Percentiles rank a stretch among this genome's conserved stretches.
Conservation (phyloP, 2,329 filamentous ascomycete genomes). For the Trichoderma afroharzianum region DNA sequence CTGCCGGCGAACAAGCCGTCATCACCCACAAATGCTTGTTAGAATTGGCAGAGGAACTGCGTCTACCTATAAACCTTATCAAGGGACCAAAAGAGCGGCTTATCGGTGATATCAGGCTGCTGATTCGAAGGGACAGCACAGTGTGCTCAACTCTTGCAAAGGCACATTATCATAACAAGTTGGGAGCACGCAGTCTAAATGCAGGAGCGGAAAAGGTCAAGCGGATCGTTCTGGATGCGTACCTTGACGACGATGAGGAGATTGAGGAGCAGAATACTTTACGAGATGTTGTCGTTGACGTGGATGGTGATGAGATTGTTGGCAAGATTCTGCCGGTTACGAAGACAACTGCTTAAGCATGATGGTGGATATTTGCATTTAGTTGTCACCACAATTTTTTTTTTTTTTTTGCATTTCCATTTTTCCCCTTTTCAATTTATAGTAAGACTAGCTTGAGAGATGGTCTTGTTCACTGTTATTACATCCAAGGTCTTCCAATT, state of each 20-base stretch:
- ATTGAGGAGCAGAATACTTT: neutral
- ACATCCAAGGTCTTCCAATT: neutral
- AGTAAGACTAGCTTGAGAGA: neutral
- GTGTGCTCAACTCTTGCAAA: conserved; percentile 10
- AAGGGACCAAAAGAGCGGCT: neutral
- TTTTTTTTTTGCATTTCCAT: too few species aligned
- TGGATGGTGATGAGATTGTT: neutral
- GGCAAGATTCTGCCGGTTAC: neutral
- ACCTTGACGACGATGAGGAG: conserved; percentile 12
- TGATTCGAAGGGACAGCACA: neutral
- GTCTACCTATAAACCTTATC: neutral
- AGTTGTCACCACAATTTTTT: neutral
- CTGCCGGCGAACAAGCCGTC: conserved; percentile 14
- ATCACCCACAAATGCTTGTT: conserved; percentile 16
- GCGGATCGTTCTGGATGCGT: conserved; percentile 5
- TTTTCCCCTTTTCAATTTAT: neutral
- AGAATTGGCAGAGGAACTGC: conserved; percentile 1
- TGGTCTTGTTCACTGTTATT: neutral
- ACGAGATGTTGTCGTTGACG: neutral
- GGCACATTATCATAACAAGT: neutral
- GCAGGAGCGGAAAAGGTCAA: conserved; percentile 8
- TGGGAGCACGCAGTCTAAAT: conserved; percentile 13
- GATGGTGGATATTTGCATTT: neutral
- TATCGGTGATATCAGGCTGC: conserved; percentile 1
- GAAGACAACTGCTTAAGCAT: neutral